These are phyloP conservation scores for Mycena galopus DNA, from an alignment of 768 basidiomycete species.

Conservation along the genomic window DNA sequence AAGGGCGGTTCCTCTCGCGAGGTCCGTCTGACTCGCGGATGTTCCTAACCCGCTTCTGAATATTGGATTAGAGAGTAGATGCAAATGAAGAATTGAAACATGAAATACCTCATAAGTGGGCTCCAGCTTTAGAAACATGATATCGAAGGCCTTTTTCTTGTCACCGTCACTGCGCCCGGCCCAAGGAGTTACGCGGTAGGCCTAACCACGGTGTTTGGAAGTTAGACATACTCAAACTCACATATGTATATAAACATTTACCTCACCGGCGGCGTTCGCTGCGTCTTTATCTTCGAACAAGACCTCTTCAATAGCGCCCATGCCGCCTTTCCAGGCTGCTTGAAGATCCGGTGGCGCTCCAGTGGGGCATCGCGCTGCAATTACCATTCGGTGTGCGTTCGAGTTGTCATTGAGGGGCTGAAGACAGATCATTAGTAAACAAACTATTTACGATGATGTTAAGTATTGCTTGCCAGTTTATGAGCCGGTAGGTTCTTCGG, in stretches of 20 bases:
- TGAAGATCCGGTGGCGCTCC: background rate
- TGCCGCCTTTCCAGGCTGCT: background rate
- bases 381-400: background rate
- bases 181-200: background rate
- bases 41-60: background rate
- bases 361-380: background rate
- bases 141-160: background rate
- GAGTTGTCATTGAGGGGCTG: background rate
- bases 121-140: background rate
- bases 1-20: background rate
- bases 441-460: background rate
- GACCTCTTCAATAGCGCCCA: background rate
- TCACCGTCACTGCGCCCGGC: background rate
- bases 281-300: background rate
- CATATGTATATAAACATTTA: background rate
- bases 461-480: background rate
- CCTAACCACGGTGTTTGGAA: background rate
- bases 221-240: background rate
- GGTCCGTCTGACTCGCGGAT: background rate
- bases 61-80: background rate
- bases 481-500: background rate
- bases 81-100: background rate
- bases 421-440: background rate
- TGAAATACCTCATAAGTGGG: background rate
- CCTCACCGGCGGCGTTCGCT: background rate